These are phyloP conservation scores for Capsicum chinense DNA, from an alignment of 257 asterid species.

Conservation along the genomic window DNA sequence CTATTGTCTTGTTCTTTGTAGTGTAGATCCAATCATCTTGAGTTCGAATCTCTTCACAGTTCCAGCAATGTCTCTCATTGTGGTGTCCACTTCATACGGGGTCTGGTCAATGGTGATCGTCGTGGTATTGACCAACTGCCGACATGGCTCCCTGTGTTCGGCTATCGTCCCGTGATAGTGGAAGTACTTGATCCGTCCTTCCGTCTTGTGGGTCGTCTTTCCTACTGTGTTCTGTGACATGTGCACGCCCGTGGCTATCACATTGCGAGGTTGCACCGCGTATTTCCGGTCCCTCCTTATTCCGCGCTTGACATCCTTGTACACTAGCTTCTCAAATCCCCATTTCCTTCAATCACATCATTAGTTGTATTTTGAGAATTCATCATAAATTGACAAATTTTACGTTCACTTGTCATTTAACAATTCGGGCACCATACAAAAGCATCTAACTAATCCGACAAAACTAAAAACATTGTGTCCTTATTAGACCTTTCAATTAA, in stretches of 20 bases:
- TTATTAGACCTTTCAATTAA: background rate
- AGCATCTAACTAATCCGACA: background rate
- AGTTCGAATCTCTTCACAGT: slow-evolving; percentile 72
- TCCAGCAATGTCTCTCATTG: slow-evolving; percentile 68
- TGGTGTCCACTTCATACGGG: slow-evolving; percentile 59
- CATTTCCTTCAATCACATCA: slow-evolving; percentile 54
- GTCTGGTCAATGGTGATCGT: slow-evolving; percentile 46
- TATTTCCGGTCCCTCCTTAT: slow-evolving; percentile 71
- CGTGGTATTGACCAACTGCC: slow-evolving; percentile 51
- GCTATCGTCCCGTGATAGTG: slow-evolving; percentile 86
- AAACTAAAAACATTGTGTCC: background rate
- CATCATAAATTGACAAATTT: background rate
- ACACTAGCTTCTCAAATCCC: slow-evolving; percentile 91
- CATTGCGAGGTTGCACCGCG: slow-evolving; percentile 77
- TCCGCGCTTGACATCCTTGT: slow-evolving; percentile 66
- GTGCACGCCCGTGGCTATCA: slow-evolving; percentile 80
- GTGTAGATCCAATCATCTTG: slow-evolving; percentile 58
- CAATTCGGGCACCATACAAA: background rate
- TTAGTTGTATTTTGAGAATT: background rate
- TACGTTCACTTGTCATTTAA: background rate
- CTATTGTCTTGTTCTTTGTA: slow-evolving; percentile 70
- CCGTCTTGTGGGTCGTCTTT: slow-evolving; percentile 68
- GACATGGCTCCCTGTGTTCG: slow-evolving; percentile 69
- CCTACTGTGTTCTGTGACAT: slow-evolving; percentile 74
- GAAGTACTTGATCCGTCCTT: slow-evolving; percentile 65